Evolutionary conservation across 345 rosid species (phyloP).

Genomic region (Hibiscus syriacus): DNA sequence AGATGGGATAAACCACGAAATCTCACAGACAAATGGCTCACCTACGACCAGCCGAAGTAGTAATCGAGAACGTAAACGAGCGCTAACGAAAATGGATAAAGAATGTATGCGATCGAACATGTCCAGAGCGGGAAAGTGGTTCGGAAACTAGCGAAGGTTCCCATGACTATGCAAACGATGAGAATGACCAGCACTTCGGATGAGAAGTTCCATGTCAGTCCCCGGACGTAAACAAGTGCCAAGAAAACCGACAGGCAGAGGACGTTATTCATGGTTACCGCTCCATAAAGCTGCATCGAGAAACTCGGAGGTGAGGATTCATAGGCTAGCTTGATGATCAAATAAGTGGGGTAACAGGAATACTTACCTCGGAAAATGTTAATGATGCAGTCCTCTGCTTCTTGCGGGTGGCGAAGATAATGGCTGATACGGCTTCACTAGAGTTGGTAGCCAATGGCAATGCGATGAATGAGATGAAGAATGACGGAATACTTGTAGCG

Average conservation of each 20-base stretch:
- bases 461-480: conserved; percentile 86
- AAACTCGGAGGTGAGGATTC: conserved; percentile 2
- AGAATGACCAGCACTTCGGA: conserved; percentile 81
- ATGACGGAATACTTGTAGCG: conserved; percentile 87
- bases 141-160: too few relatives aligned
- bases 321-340: background rate
- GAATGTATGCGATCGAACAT: conserved; percentile 52
- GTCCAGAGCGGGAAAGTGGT: too few relatives aligned
- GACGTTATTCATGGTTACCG: too few relatives aligned
- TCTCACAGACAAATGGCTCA: background rate
- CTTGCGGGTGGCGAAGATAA: conserved; percentile 74
- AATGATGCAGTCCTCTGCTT: conserved; percentile 70
- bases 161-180: conserved; percentile 80
- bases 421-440: conserved; percentile 89
- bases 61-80: conserved; percentile 81
- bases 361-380: conserved; percentile 83
- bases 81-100: conserved; percentile 82
- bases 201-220: conserved; percentile 92
- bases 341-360: background rate
- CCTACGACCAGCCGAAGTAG: conserved; percentile 72
- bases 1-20: too few relatives aligned
- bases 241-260: too few relatives aligned
- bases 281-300: conserved; percentile 73
- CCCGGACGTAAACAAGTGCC: too few relatives aligned
- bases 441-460: conserved; percentile 83